These are phyloP conservation scores for Xenosphaeropsis pyriputrescens DNA, from an alignment of 2,329 filamentous ascomycete genomes.

Conservation along the genomic window DNA sequence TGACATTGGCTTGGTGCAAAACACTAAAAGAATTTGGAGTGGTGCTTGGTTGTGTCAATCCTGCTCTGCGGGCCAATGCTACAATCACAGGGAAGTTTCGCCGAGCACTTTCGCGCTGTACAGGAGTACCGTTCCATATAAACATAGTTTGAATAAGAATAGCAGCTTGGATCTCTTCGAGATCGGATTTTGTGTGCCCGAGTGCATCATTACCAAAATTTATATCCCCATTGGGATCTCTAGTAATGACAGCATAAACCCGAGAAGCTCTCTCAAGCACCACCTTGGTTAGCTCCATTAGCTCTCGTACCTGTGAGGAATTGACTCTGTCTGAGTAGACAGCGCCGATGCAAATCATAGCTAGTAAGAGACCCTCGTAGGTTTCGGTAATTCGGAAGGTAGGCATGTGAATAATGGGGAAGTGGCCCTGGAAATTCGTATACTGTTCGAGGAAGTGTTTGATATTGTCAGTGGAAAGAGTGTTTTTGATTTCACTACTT, in stretches of 20 bases:
- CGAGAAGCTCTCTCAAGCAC: constrained; percentile 41
- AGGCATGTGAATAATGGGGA: constrained; percentile 56
- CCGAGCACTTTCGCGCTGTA: constrained; percentile 48
- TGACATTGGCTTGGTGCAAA: constrained; percentile 41
- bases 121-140: constrained; percentile 55
- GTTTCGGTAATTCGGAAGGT: constrained; percentile 54
- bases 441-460: constrained; percentile 59
- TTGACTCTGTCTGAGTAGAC: constrained; percentile 55
- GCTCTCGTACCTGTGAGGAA: constrained; percentile 45
- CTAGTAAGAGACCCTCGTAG: constrained; percentile 51
- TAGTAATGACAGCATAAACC: constrained; percentile 30
- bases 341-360: constrained; percentile 60
- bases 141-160: constrained; percentile 46
- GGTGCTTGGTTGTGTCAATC: constrained; percentile 37
- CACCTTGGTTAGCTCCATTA: constrained; percentile 48
- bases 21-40: constrained; percentile 35
- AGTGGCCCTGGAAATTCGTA: constrained; percentile 59
- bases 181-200: constrained; percentile 24
- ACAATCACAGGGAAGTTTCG: constrained; percentile 42
- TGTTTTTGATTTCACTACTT: constrained; percentile 33
- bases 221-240: constrained; percentile 20
- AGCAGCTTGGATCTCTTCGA: constrained; percentile 56
- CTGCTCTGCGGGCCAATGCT: constrained; percentile 38
- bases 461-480: constrained; percentile 53
- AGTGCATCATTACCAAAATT: constrained; percentile 23